Base-by-base conservation (phyloP, 495 filamentous ascomycete species). In the Penicillium canariense region DNA sequence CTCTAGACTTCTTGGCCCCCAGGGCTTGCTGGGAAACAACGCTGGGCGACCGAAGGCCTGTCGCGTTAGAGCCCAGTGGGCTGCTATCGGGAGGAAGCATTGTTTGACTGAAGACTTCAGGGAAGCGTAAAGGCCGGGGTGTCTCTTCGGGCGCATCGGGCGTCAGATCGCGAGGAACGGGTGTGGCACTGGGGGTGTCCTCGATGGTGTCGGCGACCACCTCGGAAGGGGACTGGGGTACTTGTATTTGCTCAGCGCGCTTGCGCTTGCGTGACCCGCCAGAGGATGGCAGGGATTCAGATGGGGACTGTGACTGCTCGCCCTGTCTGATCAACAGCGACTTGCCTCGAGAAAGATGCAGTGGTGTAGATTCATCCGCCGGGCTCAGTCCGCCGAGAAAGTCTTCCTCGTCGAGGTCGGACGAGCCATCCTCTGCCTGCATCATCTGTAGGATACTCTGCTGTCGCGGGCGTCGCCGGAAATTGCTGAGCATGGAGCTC, bases 381-480 rank as follows among this genome's bases (percentile, higher is more conserved):
- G 85, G 84, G 46, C 76, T 79, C 52, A 86, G 78, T 9, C 81
- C 80, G 35, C 82, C 80, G 12, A 84, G 68, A 51, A 81, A 79
- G 26, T 83, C 79, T 18, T 80, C 74, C 40, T 78, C 75, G 34
- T 78, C 71, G 3, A 77, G 55, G 35, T 79, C 72, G 34, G 74
- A 69, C 49, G 73, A 76, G 17, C 73, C 72, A 48, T 81, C 76
- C 34, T 80, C 76, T 1, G 68, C 64, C 45, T 84, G 81, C 59
- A 83, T 80, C 73, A 84, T 83, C 15, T 82, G 79, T 12, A 90
- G 68, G 50, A 90, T 81, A 64, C 86, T 89, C 5, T 83, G 81
- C 63, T 89, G 85, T 68, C 85, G 75, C 14, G 84, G 75, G 52
- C 86, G 74, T 31, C 82, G 74, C 54, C 80, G 85, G 68, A 88